These are phyloP conservation scores for Spathaspora boniae DNA, from an alignment of 805 yeast genomes.

Conservation along the genomic window DNA sequence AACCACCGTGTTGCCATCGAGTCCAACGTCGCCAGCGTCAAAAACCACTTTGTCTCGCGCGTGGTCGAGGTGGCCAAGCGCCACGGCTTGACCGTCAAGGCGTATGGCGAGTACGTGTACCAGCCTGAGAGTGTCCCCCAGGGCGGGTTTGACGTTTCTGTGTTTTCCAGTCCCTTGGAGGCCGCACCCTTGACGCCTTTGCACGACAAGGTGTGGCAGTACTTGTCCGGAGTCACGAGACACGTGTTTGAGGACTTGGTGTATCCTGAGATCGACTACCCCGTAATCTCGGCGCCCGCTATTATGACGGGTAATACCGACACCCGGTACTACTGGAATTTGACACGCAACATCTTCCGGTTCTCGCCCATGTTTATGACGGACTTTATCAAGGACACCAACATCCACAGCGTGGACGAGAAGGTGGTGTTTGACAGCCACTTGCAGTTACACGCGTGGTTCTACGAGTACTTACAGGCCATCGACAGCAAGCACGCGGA, in stretches of 20 bases:
- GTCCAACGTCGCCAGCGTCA: slow-evolving; percentile 19
- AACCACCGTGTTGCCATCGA: slow-evolving; percentile 38
- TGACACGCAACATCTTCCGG: slow-evolving; percentile 60
- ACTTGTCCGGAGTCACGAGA: slow-evolving; percentile 41
- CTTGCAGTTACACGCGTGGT: slow-evolving; percentile 54
- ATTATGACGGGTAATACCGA: slow-evolving; percentile 71
- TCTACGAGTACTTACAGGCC: slow-evolving; percentile 48
- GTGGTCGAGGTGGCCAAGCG: slow-evolving; percentile 25
- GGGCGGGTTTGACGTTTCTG: slow-evolving; percentile 13
- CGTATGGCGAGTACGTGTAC: slow-evolving; percentile 25
- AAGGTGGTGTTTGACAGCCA: slow-evolving; percentile 53
- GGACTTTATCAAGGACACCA: slow-evolving; percentile 29
- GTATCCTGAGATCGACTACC: slow-evolving; percentile 27
- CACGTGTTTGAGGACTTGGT: slow-evolving; percentile 46
- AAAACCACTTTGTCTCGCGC: slow-evolving; percentile 19
- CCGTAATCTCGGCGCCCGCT: slow-evolving; percentile 50
- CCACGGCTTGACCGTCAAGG: slow-evolving; percentile 29
- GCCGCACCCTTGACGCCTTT: slow-evolving; percentile 48
- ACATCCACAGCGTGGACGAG: slow-evolving; percentile 66
- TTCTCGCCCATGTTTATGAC: slow-evolving; percentile 46
- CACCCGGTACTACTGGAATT: slow-evolving; percentile 60
- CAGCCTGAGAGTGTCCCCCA: slow-evolving; percentile 14
- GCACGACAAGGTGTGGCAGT: slow-evolving; percentile 36
- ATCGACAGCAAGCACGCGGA: slow-evolving; percentile 27
- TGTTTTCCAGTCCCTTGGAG: slow-evolving; percentile 22